Base-by-base conservation (phyloP, 768 basidiomycete species). In the Pisolithus sp. region DNA sequence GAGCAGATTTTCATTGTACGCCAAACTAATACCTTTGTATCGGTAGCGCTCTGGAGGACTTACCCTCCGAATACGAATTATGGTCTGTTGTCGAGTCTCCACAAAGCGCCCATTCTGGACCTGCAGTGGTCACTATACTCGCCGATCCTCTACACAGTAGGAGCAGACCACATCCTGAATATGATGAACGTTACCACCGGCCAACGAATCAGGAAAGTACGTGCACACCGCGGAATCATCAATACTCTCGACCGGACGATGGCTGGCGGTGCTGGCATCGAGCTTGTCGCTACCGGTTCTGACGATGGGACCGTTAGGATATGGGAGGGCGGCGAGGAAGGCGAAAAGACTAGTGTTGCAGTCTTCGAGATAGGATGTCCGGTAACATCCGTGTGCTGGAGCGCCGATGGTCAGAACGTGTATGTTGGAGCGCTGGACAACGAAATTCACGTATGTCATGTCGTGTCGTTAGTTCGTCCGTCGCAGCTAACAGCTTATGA, bases 381-480 rank as follows among this genome's bases (percentile, higher is more conserved):
- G 0, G 89, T 93, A 28, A 99, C 95, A 13, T 77, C 86, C 1
- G 94, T 94, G 0, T 86, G 85, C 59, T 98, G 89, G 93, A 87
- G 88, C 65, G 82, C 82, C 18, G 96, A 99, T 63, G 96, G 92
- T 2, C 78, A 87, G 53, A 86, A 81, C 53, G 77, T 96, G 31
- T 99, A 91, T 58, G 80, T 91, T n/a, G 94, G 86, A 5, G 93
- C 89, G 13, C 68, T 98, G 61, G 95, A 99, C 70, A 99, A 99
- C 59, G 92, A 93, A 67, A 86, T 99, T 54, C 93, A 97, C 65
- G 93, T 95, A 62, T 57, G 87, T 77, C 37, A 23, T 46, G 48
- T 36, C 47, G 9, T 36, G 9, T 30, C 38, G 28, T 26, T 30
- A 7, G 18, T 30, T 21, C 46, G 34, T 47, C 52, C 48, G 24